A percentile compares a stretch with the other conserved stretches of the same genome.
Evolutionary conservation across 306 rosid species (phyloP).

Genomic region (Begonia loranthoides): DNA sequence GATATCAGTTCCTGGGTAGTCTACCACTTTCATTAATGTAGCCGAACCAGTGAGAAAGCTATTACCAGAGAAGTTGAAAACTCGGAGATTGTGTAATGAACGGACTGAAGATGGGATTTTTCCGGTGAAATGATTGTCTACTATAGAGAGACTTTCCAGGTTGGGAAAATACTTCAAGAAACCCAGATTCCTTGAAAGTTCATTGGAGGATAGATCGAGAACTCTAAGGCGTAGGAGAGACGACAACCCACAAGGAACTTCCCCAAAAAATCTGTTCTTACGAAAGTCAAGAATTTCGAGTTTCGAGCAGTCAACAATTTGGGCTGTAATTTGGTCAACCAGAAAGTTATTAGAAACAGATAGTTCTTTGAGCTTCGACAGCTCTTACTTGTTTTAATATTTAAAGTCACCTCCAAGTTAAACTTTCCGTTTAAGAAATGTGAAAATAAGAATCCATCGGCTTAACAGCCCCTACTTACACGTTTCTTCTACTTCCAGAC

Average conservation of each 20-base stretch:
- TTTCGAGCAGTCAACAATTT: slow-evolving; percentile 61
- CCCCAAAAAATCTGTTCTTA: slow-evolving; percentile 46
- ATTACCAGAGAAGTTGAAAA: slow-evolving; percentile 62
- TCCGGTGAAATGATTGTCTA: slow-evolving; percentile 58
- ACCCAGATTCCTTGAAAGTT: slow-evolving; percentile 51
- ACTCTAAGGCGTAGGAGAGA: slow-evolving; percentile 45
- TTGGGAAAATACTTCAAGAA: slow-evolving; percentile 74
- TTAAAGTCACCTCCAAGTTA: no score
- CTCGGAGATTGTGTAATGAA: slow-evolving; percentile 60
- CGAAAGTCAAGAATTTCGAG: slow-evolving; percentile 62
- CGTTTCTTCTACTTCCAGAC: no score
- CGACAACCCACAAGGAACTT: slow-evolving; percentile 44
- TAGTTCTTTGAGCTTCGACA: slow-evolving; percentile 63
- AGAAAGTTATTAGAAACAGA: slow-evolving; percentile 41
- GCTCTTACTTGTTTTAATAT: no score
- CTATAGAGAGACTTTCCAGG: slow-evolving; percentile 53
- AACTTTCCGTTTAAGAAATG: no score
- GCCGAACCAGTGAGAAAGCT: slow-evolving; percentile 43
- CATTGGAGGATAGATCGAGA: slow-evolving; percentile 57
- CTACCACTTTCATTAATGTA: slow-evolving; percentile 20
- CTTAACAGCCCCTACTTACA: no score
- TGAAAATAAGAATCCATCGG: no score
- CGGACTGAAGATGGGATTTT: slow-evolving; percentile 57
- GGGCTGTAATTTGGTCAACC: slow-evolving; percentile 46
- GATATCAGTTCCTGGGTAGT: slow-evolving; percentile 19